These are phyloP conservation scores for Quercus bicolor DNA, from an alignment of 306 rosid genomes.

Conservation along the genomic window DNA sequence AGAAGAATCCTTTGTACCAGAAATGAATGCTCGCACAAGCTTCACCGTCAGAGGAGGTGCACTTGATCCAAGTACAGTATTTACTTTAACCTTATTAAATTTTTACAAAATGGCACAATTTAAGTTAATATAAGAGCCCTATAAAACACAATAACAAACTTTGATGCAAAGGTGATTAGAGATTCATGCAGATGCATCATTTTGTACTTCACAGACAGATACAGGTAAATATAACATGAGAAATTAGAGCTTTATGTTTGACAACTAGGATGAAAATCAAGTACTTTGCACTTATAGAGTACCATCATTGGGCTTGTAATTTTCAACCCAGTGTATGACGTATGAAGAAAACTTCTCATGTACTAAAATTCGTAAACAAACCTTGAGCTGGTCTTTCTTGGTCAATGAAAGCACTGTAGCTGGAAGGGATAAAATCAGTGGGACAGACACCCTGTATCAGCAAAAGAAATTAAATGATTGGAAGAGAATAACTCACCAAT, in stretches of 20 bases:
- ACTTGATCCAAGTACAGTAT: constrained; percentile 85
- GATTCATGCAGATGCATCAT: neutral
- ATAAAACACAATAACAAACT: neutral
- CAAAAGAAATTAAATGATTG: constrained; percentile 13
- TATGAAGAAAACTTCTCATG: neutral
- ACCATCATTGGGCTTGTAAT: neutral
- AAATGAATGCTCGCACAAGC: constrained; percentile 60
- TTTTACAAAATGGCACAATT: constrained; percentile 1
- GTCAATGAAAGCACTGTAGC: constrained; percentile 80
- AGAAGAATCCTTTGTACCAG: constrained; percentile 60
- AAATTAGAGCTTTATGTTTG: neutral
- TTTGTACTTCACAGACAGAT: neutral
- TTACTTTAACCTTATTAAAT: constrained; percentile 73
- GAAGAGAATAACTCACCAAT: neutral
- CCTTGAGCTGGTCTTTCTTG: constrained; percentile 77
- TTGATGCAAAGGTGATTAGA: neutral
- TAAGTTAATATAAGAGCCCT: neutral
- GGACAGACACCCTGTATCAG: constrained; percentile 69
- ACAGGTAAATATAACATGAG: neutral
- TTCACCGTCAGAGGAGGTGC: constrained; percentile 86
- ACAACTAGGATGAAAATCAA: neutral
- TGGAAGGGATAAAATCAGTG: constrained; percentile 81
- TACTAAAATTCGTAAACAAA: constrained; percentile 19
- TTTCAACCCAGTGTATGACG: neutral
- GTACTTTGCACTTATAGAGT: too few species aligned